Conservation (phyloP, 1,139 yeast genomes). For the Candida sp. region DNA sequence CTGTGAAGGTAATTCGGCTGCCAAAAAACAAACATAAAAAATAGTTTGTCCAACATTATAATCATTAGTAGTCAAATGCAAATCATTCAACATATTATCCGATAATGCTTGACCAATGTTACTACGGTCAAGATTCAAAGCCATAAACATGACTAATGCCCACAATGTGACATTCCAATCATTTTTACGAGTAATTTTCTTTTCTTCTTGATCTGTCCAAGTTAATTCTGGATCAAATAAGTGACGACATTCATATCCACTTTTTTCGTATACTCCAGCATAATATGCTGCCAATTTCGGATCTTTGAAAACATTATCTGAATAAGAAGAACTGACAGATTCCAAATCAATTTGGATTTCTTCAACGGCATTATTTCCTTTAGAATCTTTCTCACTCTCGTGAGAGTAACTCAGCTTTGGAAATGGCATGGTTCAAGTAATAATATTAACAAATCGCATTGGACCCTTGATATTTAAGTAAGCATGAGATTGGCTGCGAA, state of each 20-base stretch:
- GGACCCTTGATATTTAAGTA: not conserved
- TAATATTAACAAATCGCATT: not conserved
- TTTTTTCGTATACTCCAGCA: slow-evolving; percentile 23
- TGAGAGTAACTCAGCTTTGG: not conserved
- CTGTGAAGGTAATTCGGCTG: slow-evolving; percentile 33
- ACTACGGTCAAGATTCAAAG: slow-evolving; percentile 29
- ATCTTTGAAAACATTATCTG: slow-evolving; percentile 11
- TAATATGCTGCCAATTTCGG: slow-evolving; percentile 26
- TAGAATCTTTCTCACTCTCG: not conserved
- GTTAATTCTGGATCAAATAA: slow-evolving; percentile 32
- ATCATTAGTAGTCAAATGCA: slow-evolving; percentile 25
- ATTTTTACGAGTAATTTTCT: slow-evolving; percentile 18
- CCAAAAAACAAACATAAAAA: slow-evolving; percentile 22
- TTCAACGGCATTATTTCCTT: not conserved
- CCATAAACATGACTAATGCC: slow-evolving; percentile 28
- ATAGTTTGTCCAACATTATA: slow-evolving; percentile 30
- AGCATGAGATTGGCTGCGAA: not conserved
- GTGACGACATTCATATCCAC: slow-evolving; percentile 29
- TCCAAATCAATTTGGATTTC: slow-evolving; percentile 1
- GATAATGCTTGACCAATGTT: slow-evolving; percentile 30
- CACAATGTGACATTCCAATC: slow-evolving; percentile 25
- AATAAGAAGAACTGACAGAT: not conserved
- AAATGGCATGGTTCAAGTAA: too few relatives aligned
- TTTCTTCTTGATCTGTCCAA: slow-evolving; percentile 35
- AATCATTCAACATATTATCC: slow-evolving; percentile 26